Evolutionary conservation across 2,329 filamentous ascomycete genomes (phyloP), one percentile per base, ranked within the genome.

Genomic region (Aspergillus felis): DNA sequence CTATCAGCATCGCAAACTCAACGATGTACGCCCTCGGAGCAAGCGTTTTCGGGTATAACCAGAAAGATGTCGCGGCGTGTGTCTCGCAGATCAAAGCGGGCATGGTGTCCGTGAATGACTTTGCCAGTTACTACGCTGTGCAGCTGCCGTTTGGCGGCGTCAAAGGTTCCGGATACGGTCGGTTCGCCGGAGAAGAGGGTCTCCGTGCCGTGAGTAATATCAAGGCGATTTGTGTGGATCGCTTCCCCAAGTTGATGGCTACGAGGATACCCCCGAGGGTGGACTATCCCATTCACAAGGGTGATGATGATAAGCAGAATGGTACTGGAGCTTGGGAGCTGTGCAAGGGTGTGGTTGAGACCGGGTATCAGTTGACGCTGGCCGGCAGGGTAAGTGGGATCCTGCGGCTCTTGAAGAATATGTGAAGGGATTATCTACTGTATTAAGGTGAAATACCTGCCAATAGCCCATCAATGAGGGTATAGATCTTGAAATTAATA

Each of bases 91-190:
- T 97, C 53, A 85, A 88, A 61, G 87, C 89, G 0, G 94, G 94
- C 48, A 97, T 96, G 89, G 90, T 97, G 0, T 87, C 91, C 25
- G 85, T 99, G 65, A 99, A 99, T 72, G 94, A 99, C 77, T 99
- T 99, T 69, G 94, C 88, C 22, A 88, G 87, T 28, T 97, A 87
- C 74, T 99, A 99, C 71, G 91, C 93, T 53, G 92, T 96, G 7
- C 92, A 96, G 75, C 78, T 99, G 42, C 94, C 94, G 0, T 99
- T 99, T 74, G 94, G 94, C 41, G 94, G 92, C 54, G 86, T 90
- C n/a, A 86, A 85, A 57, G 93, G 92, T 1, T 95, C 90, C 25
- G 94, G 90, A 0, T 97, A 97, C 72, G 94, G 94, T 1, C 83
- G 93, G 2, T 99, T 99, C 75, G 93, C 91, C 0, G 94, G 92